A percentile compares a stretch with the other conserved stretches of the same genome.
These are phyloP conservation scores for Gracilaria domingensis DNA, from an alignment of 23 red algal species.

Conservation along the genomic window DNA sequence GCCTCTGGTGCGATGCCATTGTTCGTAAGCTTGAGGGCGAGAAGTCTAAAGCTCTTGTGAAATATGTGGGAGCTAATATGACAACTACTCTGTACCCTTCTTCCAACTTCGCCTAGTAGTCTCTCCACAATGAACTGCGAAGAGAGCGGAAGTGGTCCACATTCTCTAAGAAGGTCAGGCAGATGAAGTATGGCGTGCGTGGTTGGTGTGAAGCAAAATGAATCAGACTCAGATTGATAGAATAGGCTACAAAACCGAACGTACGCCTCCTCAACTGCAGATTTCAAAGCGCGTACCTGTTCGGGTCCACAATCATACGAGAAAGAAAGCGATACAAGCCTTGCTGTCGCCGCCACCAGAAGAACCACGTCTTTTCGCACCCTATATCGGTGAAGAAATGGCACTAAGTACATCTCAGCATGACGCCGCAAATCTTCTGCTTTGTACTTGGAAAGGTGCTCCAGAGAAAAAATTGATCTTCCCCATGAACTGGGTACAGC, in stretches of 20 bases:
- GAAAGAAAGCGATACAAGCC: background rate
- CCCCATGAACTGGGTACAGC: too few relatives aligned
- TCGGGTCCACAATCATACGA: background rate
- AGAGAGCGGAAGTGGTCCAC: background rate
- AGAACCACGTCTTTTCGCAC: background rate
- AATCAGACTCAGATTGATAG: background rate
- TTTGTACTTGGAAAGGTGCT: background rate
- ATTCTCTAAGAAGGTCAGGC: slow-evolving; percentile 6
- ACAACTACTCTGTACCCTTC: background rate
- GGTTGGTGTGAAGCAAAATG: slow-evolving; percentile 30
- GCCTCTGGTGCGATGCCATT: background rate
- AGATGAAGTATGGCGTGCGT: slow-evolving; percentile 31
- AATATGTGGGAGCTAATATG: background rate
- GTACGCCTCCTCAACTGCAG: background rate
- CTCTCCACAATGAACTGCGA: slow-evolving; percentile 7
- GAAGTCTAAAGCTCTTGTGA: background rate
- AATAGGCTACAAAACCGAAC: background rate
- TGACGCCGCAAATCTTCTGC: background rate
- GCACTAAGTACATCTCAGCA: background rate
- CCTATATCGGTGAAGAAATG: background rate
- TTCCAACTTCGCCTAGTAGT: slow-evolving; percentile 15
- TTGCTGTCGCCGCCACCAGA: background rate
- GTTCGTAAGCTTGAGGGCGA: background rate
- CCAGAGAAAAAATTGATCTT: background rate
- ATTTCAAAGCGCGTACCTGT: background rate